Conservation (phyloP, 139 green algal species). For the Chlorella sp. region DNA sequence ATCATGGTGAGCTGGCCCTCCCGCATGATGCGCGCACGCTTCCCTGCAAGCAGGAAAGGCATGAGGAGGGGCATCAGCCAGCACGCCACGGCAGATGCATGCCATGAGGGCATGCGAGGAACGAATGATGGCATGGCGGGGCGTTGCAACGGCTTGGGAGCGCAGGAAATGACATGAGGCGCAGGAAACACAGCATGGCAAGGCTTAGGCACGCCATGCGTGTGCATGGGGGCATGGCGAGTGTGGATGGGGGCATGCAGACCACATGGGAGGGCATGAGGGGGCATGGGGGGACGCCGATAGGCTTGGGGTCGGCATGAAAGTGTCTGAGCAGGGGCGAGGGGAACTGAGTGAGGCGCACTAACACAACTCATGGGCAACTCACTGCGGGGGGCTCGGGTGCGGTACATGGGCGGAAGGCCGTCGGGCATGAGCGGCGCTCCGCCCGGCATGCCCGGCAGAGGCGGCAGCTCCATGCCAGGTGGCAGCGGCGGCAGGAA, state of each 20-base stretch:
- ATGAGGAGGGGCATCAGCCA: not conserved
- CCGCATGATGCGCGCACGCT: constrained; percentile 67
- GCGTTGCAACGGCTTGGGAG: too few species aligned
- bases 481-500: not conserved
- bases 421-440: not conserved
- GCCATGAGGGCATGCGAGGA: too few species aligned
- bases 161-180: too few species aligned
- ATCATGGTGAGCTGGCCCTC: constrained; percentile 79
- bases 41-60: not conserved
- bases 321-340: not conserved
- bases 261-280: too few species aligned
- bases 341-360: not conserved
- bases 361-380: not conserved
- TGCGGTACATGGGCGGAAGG: not conserved
- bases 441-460: not conserved
- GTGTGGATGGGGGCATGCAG: too few species aligned
- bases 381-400: constrained; percentile 3
- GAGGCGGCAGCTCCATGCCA: constrained; percentile 7
- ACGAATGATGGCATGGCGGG: too few species aligned
- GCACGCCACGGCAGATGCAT: too few species aligned
- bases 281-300: not conserved
- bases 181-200: too few species aligned
- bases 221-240: too few species aligned
- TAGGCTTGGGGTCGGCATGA: too few species aligned
- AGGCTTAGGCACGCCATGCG: too few species aligned